Percentiles rank a stretch among this genome's conserved stretches.
phyloP scores from a whole-genome alignment of 139 green algal genomes.

The Coelastrella sp. region DNA sequence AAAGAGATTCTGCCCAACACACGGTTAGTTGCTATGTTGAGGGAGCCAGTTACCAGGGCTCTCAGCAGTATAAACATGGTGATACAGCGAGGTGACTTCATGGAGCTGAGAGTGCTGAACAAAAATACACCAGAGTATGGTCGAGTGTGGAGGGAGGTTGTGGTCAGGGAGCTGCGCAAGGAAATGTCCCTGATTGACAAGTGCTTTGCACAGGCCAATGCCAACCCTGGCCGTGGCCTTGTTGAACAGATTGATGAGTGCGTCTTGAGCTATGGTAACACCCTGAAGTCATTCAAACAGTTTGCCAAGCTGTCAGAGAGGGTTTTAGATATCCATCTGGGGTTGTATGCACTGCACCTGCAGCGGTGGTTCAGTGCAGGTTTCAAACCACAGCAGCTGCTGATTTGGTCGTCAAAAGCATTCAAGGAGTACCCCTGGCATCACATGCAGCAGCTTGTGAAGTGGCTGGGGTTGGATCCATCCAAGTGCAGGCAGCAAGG shows the following conservation, averaged over 20 bases:
- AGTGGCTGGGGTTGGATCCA: constrained; percentile 23
- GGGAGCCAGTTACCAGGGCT: constrained; percentile 16
- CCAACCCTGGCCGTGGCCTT: background rate
- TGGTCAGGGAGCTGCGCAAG: constrained; percentile 2
- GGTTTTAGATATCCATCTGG: background rate
- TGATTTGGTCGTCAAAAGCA: constrained; percentile 23
- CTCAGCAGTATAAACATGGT: constrained; percentile 25
- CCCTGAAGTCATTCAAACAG: background rate
- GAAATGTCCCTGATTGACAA: background rate
- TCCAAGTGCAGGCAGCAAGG: background rate
- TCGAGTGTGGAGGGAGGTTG: background rate
- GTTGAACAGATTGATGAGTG: background rate
- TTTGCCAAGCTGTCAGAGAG: constrained; percentile 3
- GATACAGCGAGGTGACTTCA: background rate
- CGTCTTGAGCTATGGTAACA: background rate
- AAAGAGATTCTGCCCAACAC: background rate
- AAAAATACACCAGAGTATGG: background rate
- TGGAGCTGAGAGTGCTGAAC: background rate
- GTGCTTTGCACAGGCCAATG: background rate
- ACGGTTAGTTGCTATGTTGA: background rate
- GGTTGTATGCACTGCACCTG: constrained; percentile 13
- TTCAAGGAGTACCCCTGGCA: constrained; percentile 5
- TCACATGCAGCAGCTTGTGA: constrained; percentile 22
- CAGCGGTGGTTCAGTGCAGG: constrained; percentile 3
- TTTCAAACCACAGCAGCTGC: constrained; percentile 8